These are phyloP conservation scores for Lasiosphaeris hirsuta DNA, from an alignment of 495 filamentous ascomycete genomes.

Conservation along the genomic window DNA sequence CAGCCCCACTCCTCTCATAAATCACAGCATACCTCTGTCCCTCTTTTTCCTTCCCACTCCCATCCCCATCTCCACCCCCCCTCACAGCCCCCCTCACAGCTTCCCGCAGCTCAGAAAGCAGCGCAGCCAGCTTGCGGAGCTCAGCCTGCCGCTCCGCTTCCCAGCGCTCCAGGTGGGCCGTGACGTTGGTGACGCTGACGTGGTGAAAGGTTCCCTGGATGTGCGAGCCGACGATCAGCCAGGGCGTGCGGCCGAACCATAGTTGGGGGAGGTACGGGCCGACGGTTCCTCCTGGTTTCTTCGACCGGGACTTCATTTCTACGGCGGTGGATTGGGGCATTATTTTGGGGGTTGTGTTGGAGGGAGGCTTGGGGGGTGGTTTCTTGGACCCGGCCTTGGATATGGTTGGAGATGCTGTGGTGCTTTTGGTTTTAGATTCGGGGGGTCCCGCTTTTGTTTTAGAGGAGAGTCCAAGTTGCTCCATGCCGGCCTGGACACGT, in stretches of 20 bases:
- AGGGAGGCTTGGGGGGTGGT: no score
- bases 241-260: slow-evolving; percentile 5
- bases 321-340: not conserved
- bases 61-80: no score
- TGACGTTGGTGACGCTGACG: not conserved
- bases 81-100: not conserved
- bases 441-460: not conserved
- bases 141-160: not conserved
- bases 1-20: no score
- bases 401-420: no score
- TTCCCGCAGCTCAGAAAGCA: not conserved
- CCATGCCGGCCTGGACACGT: not conserved
- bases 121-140: not conserved
- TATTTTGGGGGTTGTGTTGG: no score
- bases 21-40: not conserved
- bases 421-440: not conserved
- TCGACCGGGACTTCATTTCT: not conserved
- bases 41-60: no score
- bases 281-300: not conserved
- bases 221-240: slow-evolving; percentile 1
- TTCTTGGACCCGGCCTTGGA: no score
- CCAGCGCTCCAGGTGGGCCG: not conserved
- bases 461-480: not conserved
- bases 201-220: not conserved
- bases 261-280: not conserved